Conservation (phyloP, 768 basidiomycete species). For the Lepiota venenata region DNA sequence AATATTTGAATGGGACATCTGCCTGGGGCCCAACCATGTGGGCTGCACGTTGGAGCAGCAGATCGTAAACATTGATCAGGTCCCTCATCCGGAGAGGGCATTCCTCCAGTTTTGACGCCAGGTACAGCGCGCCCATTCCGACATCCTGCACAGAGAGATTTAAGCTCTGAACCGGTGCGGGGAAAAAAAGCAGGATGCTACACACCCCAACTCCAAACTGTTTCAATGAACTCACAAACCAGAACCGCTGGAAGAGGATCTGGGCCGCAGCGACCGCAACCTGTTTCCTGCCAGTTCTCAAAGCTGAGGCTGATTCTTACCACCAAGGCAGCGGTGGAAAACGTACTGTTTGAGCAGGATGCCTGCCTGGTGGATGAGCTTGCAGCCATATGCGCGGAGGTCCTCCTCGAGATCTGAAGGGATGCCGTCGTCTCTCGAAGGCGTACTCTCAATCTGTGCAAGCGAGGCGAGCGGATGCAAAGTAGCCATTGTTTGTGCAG, state of each 20-base stretch:
- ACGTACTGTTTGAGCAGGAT: constrained; percentile 85
- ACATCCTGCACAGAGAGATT: constrained; percentile 56
- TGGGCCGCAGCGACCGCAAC: constrained; percentile 97
- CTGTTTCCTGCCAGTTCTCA: constrained; percentile 71
- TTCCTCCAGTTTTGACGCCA: constrained; percentile 91
- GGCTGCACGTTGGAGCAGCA: constrained; percentile 72
- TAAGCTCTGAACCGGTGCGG: not conserved
- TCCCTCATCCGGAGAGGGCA: constrained; percentile 90
- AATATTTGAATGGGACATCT: constrained; percentile 55
- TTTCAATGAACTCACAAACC: constrained; percentile 92
- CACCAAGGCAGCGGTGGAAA: not conserved
- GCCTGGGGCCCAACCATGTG: constrained; percentile 41
- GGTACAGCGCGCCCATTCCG: constrained; percentile 84
- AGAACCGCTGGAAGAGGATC: constrained; percentile 95
- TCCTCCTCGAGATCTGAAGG: constrained; percentile 83
- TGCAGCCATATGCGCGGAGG: constrained; percentile 86
- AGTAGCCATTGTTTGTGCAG: constrained; percentile 34
- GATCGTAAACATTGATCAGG: constrained; percentile 91
- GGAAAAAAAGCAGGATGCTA: constrained; percentile 14
- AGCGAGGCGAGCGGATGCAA: constrained; percentile 81
- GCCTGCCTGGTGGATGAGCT: constrained; percentile 94
- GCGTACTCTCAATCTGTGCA: constrained; percentile 72
- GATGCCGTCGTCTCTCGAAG: constrained; percentile 81
- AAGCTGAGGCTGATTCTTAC: not conserved
- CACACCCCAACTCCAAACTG: constrained; percentile 91